phyloP scores from a whole-genome alignment of 2,329 filamentous ascomycete species.

The Botrytis elliptica region DNA sequence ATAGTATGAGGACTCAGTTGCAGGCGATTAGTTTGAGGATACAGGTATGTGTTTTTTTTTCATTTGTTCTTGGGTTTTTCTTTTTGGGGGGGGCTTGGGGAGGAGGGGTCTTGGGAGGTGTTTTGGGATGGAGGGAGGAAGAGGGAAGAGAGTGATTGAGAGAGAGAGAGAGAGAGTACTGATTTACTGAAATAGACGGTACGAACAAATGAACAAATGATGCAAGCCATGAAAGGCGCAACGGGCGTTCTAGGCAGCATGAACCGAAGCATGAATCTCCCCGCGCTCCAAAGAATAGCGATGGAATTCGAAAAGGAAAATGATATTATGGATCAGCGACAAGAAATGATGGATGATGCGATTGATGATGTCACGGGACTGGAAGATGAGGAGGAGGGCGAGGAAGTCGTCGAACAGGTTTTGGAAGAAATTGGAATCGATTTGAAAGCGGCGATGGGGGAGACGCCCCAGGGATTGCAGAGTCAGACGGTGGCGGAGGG shows the following conservation, averaged over 20 bases:
- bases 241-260: slow-evolving; percentile 91
- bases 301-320: slow-evolving; percentile 99
- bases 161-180: not conserved
- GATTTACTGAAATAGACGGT: slow-evolving; percentile 64
- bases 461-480: slow-evolving; percentile 83
- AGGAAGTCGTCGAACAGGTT: slow-evolving; percentile 95
- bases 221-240: slow-evolving; percentile 99
- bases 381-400: slow-evolving; percentile 87
- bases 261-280: slow-evolving; percentile 97
- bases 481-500: slow-evolving; percentile 69
- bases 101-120: not conserved
- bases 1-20: slow-evolving; percentile 93
- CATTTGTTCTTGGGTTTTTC: not conserved
- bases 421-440: slow-evolving; percentile 96
- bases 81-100: no score
- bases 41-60: slow-evolving; percentile 58
- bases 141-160: not conserved
- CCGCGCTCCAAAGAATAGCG: slow-evolving; percentile 89
- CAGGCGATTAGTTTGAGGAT: slow-evolving; percentile 94
- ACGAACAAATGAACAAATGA: slow-evolving; percentile 98
- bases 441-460: slow-evolving; percentile 82
- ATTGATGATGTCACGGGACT: slow-evolving; percentile 96
- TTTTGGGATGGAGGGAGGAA: not conserved
- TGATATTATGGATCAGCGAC: slow-evolving; percentile 97
- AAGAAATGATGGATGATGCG: slow-evolving; percentile 99